Evolutionary conservation across 169 alveolate genomes (phyloP), one percentile per base, ranked within the genome.

Genomic region (Plasmodium ovale): DNA sequence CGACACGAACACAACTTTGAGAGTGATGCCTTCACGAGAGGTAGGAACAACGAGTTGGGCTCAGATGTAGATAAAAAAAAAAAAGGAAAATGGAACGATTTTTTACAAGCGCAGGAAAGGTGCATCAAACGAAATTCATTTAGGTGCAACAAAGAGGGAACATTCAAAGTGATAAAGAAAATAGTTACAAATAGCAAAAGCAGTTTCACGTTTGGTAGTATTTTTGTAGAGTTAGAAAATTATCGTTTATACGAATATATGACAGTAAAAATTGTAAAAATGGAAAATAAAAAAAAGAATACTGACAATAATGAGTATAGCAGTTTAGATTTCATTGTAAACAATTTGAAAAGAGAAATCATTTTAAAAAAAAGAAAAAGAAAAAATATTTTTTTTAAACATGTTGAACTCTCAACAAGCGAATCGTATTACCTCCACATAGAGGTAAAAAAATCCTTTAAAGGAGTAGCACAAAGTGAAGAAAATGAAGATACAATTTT

Each of bases 211-310:
- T 54, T 35, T 58, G 91, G 91, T 42, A 56, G 70, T 49, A 85
- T 85, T n/a, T 85, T 56, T 39, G 67, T 85, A 31, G 27, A 85
- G 5, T 59, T 85, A 71, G 58, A 69, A 49, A 85, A 85, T 39
- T 33, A 31, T 25, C 49, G 27, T 56, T 21, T 53, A 10, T 85
- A 54, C 37, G 47, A 85, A 69, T 12, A 69, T 25, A 39, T 85
- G 49, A 35, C 21, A n/a, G 67, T 70, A 14, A 85, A 85, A 68
- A 56, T 85, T 27, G 0, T 68, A 39, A 85, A 69, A 85, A n/a
- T 68, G 0, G 42, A 69, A 51, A 69, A 60, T 47, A 47, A 47
- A 47, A 21, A 6, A 47, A 47, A 5, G 25, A 21, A 47, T 14
- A 47, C 56, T 2, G 56, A 47, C 12, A 47, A 47, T 47, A 6